Percentiles rank a stretch among this genome's conserved stretches.
Evolutionary conservation across 345 rosid genomes (phyloP).

Genomic region (Salix caprea): DNA sequence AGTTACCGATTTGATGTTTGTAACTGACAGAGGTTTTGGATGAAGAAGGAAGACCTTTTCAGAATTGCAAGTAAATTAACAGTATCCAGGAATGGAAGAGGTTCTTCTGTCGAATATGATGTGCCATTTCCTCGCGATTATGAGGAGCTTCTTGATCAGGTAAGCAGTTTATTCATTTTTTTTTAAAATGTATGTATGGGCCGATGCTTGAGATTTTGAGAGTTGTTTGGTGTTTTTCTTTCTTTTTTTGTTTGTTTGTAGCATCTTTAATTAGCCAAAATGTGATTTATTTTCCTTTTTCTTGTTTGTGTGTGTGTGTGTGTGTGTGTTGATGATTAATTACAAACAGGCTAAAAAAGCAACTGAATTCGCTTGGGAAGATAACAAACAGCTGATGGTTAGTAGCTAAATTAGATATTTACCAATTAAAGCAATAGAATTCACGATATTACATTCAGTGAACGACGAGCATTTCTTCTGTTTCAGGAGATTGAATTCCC

Average conservation of each 20-base stretch:
- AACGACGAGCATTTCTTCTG: constrained; percentile 15
- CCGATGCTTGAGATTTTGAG: too few relatives aligned
- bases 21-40: neutral
- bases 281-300: neutral
- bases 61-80: neutral
- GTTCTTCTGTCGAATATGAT: constrained; percentile 34
- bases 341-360: constrained; percentile 64
- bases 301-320: neutral
- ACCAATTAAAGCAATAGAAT: constrained; percentile 1
- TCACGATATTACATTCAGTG: constrained; percentile 12
- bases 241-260: neutral
- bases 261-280: too few relatives aligned
- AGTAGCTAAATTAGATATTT: neutral
- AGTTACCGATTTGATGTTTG: neutral
- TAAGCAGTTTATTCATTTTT: constrained; percentile 17
- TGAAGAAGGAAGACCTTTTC: neutral
- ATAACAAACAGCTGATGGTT: constrained; percentile 71
- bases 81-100: constrained; percentile 34
- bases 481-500: constrained; percentile 95
- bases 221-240: neutral
- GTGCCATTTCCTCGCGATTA: constrained; percentile 67
- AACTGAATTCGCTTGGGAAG: constrained; percentile 58
- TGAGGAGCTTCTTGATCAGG: constrained; percentile 66
- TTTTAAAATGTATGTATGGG: neutral
- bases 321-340: neutral